Base-by-base conservation (phyloP, 176 grass and related monocot genomes). In the Carex parvula region DNA sequence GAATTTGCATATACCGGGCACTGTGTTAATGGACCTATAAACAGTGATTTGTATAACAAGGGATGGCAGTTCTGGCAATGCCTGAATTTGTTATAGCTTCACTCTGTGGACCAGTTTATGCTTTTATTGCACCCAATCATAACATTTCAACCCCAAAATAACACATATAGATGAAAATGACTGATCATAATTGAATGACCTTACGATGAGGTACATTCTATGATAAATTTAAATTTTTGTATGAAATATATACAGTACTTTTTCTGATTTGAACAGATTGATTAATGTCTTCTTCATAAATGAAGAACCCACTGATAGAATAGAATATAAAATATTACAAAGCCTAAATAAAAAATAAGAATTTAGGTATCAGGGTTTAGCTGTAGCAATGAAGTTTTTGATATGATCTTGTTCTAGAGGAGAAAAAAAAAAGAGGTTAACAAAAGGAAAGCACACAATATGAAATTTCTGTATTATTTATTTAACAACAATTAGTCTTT, bases 11-110 rank as follows among this genome's bases (percentile, higher is more conserved):
- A 76, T 75, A 69, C 65, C 13, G 6, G 39, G 15, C 65, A 76
- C 24, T 56, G 44, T 75, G 4, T 22, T 5, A n/a, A 18, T 72
- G 39, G 39, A 72, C 18, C 39, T 14, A 6, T 72, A 50, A 50
- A 74, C 70, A 74, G 42, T 73, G 70, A 50, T 10, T 73, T 73
- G 70, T 73, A 20, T 73, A 21, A 73, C 70, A 74, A 74, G 20
- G 22, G 42, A 74, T 74, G 70, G 17, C 64, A 74, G 42, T 74
- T 73, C 70, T 39, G 20, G 44, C 44, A 74, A 74, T 74, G 20
- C 44, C n/a, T 26, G 70, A 21, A 52, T 74, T n/a, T 74, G 70
- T 14, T 21, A 24, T 21, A 14, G 20, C 18, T 21, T 52, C 44
- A n/a, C 41, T 74, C 20, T 48, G 17, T 52, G 42, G 46, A 76